These are phyloP conservation scores for Didymella lethalis DNA, from an alignment of 2,329 filamentous ascomycete species.

Conservation along the genomic window DNA sequence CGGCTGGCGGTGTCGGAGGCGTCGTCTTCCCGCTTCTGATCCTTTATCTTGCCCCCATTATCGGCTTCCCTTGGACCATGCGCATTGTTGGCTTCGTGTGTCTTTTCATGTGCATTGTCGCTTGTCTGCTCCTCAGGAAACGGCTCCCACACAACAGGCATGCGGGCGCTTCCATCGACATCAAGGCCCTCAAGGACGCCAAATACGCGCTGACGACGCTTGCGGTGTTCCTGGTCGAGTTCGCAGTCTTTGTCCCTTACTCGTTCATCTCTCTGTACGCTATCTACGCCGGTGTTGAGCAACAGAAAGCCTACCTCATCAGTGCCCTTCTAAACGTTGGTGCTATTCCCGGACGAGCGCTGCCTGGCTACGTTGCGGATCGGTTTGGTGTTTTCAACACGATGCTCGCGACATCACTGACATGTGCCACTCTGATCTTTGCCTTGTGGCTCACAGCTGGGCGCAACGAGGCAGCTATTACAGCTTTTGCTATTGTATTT, in stretches of 20 bases:
- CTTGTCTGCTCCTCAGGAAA: slow-evolving; percentile 56
- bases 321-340: slow-evolving; percentile 61
- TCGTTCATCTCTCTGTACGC: slow-evolving; percentile 60
- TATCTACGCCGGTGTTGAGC: slow-evolving; percentile 42
- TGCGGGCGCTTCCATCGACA: slow-evolving; percentile 46
- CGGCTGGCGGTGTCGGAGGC: slow-evolving; percentile 50
- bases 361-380: slow-evolving; percentile 63
- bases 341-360: slow-evolving; percentile 59
- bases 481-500: slow-evolving; percentile 70
- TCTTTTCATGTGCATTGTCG: slow-evolving; percentile 39
- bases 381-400: slow-evolving; percentile 62
- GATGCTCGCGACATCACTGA: slow-evolving; percentile 59
- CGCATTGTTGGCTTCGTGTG: slow-evolving; percentile 69
- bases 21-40: slow-evolving; percentile 65
- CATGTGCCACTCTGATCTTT: slow-evolving; percentile 55
- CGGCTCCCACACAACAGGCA: slow-evolving; percentile 53
- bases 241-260: slow-evolving; percentile 68
- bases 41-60: slow-evolving; percentile 60
- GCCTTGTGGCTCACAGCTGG: slow-evolving; percentile 62
- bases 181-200: slow-evolving; percentile 40
- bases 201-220: slow-evolving; percentile 33
- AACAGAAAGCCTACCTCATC: slow-evolving; percentile 25
- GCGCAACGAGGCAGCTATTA: slow-evolving; percentile 62
- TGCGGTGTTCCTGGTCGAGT: slow-evolving; percentile 59
- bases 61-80: slow-evolving; percentile 70